Base-by-base conservation (phyloP, 2,329 filamentous ascomycete genomes). In the Pseudophaeomoniella oleicola region DNA sequence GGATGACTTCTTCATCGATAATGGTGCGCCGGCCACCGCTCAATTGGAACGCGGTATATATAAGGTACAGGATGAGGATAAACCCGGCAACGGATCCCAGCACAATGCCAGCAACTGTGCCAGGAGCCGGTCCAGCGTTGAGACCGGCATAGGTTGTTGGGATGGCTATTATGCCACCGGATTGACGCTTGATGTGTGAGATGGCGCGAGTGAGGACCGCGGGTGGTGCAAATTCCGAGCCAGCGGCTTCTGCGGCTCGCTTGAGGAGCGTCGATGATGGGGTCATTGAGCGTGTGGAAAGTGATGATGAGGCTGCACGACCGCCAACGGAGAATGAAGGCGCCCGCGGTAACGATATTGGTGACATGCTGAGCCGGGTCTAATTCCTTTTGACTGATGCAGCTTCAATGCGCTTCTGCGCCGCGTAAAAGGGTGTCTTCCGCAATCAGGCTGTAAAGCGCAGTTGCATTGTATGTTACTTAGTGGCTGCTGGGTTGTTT, bases 71-170 rank as follows among this genome's bases (percentile, higher is more conserved):
- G 10, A 73, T 42, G 19, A 75, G 55, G 19, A 74, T 50, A 50
- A 75, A 69, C 36, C 63, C 71, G 17, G 55, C 60, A 34, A 69
- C 55, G 40, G 50, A 47, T 53, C 64, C 44, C 49, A 70, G 51
- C 42, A 60, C 67, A 39, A 78, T 77, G 37, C 75, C 75, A 6
- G 65, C 72, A 1, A 79, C 66, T 29, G 66, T 66, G 37, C 71
- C 74, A 0, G 74, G 66, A 1, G 62, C 33, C 0, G 72, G 72
- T 4, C 71, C 66, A 16, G 57, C 48, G 50, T 69, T 55, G 19
- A 72, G 57, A 36, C 62, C 60, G 32, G 66, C 62, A 55, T 81
- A 81, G 45, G 72, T 72, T 16, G 71, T 66, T 1, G 75, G 74
- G 46, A 81, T 75, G 42, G 72, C 63, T 39, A 55, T 56, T 37